Conservation (phyloP, 2,329 filamentous ascomycete genomes). For the Onygenales sp. region DNA sequence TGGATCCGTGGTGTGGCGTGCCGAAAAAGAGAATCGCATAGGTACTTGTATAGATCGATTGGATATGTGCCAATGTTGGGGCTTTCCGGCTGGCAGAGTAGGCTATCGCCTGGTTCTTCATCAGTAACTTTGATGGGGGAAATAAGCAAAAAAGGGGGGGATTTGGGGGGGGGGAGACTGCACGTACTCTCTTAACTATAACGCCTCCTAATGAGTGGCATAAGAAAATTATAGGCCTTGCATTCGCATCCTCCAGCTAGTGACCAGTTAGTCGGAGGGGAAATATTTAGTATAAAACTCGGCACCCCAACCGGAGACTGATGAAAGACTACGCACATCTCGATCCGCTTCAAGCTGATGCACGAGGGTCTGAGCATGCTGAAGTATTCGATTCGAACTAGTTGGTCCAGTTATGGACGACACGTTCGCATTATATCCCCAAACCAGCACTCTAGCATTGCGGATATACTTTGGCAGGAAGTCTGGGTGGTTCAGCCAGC, state of each 20-base stretch:
- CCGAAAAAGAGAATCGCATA: conserved; percentile 29
- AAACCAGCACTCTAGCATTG: conserved; percentile 21
- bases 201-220: conserved; percentile 35
- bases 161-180: background rate
- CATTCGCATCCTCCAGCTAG: conserved; percentile 21
- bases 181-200: conserved; percentile 29
- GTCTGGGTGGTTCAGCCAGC: conserved; percentile 28
- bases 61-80: conserved; percentile 19
- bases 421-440: conserved; percentile 23
- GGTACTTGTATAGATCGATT: conserved; percentile 30
- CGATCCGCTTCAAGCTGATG: conserved; percentile 24
- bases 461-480: conserved; percentile 22
- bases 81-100: conserved; percentile 21
- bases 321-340: conserved; percentile 14
- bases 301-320: conserved; percentile 1
- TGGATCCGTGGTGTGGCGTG: conserved; percentile 28
- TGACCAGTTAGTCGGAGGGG: conserved; percentile 6
- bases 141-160: background rate
- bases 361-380: conserved; percentile 28
- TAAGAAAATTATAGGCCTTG: conserved; percentile 32
- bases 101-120: conserved; percentile 21
- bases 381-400: conserved; percentile 22
- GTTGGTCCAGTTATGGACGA: conserved; percentile 14
- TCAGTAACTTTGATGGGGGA: background rate
- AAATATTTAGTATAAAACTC: background rate